phyloP scores from a whole-genome alignment of 768 basidiomycete species.

The Gloeopeniophorella convolvens region DNA sequence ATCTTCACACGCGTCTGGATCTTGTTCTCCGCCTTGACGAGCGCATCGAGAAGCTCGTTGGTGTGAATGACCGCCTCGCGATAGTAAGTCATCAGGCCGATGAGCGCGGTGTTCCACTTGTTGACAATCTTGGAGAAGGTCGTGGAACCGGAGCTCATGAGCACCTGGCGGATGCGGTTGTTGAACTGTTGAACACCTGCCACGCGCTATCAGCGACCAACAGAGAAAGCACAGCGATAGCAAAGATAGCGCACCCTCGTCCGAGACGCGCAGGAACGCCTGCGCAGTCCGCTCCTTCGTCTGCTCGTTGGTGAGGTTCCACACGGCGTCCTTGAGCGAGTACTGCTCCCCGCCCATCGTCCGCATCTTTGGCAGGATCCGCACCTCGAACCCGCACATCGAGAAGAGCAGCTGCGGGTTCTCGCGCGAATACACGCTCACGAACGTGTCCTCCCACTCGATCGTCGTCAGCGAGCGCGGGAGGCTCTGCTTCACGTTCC shows the following conservation, averaged over 20 bases:
- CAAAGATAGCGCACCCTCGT: conserved; percentile 54
- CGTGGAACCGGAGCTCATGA: conserved; percentile 98
- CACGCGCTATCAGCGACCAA: conserved; percentile 6
- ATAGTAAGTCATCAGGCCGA: conserved; percentile 96
- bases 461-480: conserved; percentile 96
- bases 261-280: conserved; percentile 95
- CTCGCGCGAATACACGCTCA: conserved; percentile 94
- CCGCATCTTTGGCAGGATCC: conserved; percentile 93
- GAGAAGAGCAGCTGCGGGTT: conserved; percentile 97
- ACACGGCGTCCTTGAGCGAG: conserved; percentile 91
- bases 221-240: neutral
- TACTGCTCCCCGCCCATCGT: conserved; percentile 96
- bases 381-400: conserved; percentile 98
- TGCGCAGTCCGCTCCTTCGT: conserved; percentile 97
- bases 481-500: conserved; percentile 97
- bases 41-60: conserved; percentile 88
- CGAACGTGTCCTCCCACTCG: conserved; percentile 98
- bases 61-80: conserved; percentile 97
- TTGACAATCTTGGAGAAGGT: conserved; percentile 99
- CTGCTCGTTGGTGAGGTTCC: conserved; percentile 96
- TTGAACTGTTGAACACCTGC: conserved; percentile 92
- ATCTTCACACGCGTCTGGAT: conserved; percentile 99
- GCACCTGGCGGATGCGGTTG: conserved; percentile 91
- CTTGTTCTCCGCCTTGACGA: conserved; percentile 99
- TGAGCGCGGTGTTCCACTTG: conserved; percentile 95